Percentiles rank a stretch among this genome's conserved stretches.
phyloP scores from a whole-genome alignment of 2,329 filamentous ascomycete genomes.

The Volutella citrinella region DNA sequence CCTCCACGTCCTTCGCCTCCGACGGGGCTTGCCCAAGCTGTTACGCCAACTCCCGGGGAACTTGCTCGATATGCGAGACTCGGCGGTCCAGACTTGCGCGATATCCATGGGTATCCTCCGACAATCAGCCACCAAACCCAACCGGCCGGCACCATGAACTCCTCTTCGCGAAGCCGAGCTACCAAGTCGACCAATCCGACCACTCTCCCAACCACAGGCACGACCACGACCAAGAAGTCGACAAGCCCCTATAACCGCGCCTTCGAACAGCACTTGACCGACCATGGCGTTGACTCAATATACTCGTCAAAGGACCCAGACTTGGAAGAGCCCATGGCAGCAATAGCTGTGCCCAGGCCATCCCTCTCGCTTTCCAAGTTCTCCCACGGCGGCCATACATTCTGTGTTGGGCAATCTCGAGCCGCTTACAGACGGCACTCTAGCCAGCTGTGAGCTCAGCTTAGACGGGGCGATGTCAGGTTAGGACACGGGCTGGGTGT shows the following conservation, averaged over 20 bases:
- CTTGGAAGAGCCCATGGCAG: conserved; percentile 26
- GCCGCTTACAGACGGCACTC: neutral
- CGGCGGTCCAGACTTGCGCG: conserved; percentile 16
- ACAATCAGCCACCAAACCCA: neutral
- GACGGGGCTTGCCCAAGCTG: neutral
- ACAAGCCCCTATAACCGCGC: conserved; percentile 26
- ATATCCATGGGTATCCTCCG: conserved; percentile 16
- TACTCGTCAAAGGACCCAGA: conserved; percentile 28
- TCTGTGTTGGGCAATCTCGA: neutral
- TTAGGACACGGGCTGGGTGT: too few relatives aligned
- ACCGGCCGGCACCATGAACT: conserved; percentile 8
- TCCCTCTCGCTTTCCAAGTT: conserved; percentile 34
- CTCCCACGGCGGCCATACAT: neutral
- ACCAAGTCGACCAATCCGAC: conserved; percentile 9
- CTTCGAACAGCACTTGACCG: conserved; percentile 36
- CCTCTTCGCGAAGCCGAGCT: conserved; percentile 11
- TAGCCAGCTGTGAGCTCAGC: too few relatives aligned
- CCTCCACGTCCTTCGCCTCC: conserved; percentile 1
- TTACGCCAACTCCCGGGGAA: neutral
- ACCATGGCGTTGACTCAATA: conserved; percentile 29
- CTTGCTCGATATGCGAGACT: conserved; percentile 21
- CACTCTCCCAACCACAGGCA: neutral
- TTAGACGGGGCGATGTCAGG: too few relatives aligned
- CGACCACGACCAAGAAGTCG: conserved; percentile 15
- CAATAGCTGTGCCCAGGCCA: conserved; percentile 23